Evolutionary conservation across 1,139 yeast species (phyloP), one percentile per base, ranked within the genome.

Genomic region (Nakaseomyces uthaithaninus): DNA sequence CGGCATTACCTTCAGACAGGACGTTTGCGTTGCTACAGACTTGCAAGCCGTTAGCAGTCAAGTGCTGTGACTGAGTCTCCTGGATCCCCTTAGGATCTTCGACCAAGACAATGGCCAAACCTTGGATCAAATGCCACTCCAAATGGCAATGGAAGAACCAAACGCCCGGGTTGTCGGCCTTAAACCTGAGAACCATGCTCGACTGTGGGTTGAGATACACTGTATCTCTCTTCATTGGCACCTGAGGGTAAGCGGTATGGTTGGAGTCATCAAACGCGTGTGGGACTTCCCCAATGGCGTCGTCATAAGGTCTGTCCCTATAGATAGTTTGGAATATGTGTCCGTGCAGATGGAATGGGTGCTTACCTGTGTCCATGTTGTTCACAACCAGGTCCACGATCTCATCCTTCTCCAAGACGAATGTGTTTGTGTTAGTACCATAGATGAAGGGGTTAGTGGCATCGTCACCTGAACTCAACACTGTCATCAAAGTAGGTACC

Each of bases 111-210:
- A 82, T 57, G 30, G 87, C 89, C 46, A 86, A 71, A 46, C 95
- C 95, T 64, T 85, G 95, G 54, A 76, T 78, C 68, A 86, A 72
- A 67, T 86, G 95, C 95, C 95, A 86, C 55, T 86, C 95, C 50
- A 86, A 80, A 55, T 86, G 95, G 65, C 95, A 87, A 62, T 86
- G 95, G 84, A 86, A 86, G 55, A 81, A 70, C 94, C 94, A 85
- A 31, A 84, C 86, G 54, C 95, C 95, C 20, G 95, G 95, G 60
- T 85, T 84, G 54, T 80, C 77, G 39, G 94, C 85, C 50, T 69
- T 72, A 64, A 84, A 83, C 55, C 95, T 69, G 17, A 72, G 60
- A n/a, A 72, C 74, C 54, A 85, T 71, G 62, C 79, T 77, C 23
- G 89, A 83, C 52, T 78, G 79, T 23, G 83, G 77, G 48, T 72